phyloP scores from a whole-genome alignment of 164 flowering plant genomes.

The Magnolia sinica region DNA sequence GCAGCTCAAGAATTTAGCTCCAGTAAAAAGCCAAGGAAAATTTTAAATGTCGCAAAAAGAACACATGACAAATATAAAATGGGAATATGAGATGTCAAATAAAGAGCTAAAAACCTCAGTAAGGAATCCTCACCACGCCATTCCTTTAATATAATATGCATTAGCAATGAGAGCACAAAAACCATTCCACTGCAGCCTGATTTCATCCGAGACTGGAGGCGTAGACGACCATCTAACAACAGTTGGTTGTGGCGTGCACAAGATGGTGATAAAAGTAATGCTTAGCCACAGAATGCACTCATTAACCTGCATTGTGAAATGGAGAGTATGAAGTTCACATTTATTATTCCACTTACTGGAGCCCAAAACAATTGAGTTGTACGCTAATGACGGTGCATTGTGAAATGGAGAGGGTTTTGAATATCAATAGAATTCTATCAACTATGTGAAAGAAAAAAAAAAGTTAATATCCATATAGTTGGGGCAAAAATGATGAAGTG shows the following conservation, averaged over 20 bases:
- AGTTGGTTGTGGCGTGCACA: conserved; percentile 96
- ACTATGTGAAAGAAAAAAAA: no score
- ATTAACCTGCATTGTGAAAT: conserved; percentile 53
- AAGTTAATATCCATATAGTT: no score
- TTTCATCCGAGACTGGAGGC: conserved; percentile 74
- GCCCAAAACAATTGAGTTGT: neutral
- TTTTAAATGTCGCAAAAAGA: neutral
- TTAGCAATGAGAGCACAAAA: conserved; percentile 94
- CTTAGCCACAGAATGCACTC: conserved; percentile 96
- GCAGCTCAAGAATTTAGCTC: no score
- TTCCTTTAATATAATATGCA: conserved; percentile 82
- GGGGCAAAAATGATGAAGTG: no score
- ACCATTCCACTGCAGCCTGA: conserved; percentile 74
- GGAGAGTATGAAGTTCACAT: neutral
- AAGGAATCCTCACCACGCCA: conserved; percentile 77
- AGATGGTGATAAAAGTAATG: conserved; percentile 87
- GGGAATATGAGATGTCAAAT: neutral
- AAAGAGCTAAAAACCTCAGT: neutral
- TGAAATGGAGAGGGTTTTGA: neutral
- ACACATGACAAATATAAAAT: neutral
- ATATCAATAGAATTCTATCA: neutral
- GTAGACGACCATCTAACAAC: conserved; percentile 87
- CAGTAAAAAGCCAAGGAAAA: no score
- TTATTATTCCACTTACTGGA: neutral
- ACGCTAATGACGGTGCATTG: neutral